A percentile compares a stretch with the other conserved stretches of the same genome.
phyloP scores from a whole-genome alignment of 164 flowering plant species.

The Piper longum region DNA sequence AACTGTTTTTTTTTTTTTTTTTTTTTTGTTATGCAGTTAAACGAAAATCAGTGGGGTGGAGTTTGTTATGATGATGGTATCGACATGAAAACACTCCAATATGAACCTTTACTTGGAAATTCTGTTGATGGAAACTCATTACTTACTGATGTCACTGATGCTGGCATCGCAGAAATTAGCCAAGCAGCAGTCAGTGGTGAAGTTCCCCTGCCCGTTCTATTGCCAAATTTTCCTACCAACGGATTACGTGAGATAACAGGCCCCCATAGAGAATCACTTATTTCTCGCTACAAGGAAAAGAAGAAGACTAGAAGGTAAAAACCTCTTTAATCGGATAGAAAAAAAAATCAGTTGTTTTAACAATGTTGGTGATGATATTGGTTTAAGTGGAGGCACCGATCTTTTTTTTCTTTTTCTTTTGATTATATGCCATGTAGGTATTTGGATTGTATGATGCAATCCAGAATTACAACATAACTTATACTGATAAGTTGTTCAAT shows the following conservation, averaged over 20 bases:
- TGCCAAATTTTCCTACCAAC: slow-evolving; percentile 4
- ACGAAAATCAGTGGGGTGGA: slow-evolving; percentile 15
- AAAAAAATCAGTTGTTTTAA: background rate
- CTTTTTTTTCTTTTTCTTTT: background rate
- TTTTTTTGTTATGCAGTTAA: slow-evolving; percentile 21
- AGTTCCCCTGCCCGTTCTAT: slow-evolving; percentile 8
- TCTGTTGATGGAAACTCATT: slow-evolving; percentile 13
- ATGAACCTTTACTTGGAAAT: slow-evolving; percentile 7
- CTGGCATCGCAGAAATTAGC: slow-evolving; percentile 9
- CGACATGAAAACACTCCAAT: slow-evolving; percentile 16
- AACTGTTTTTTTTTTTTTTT: background rate
- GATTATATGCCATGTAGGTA: too few species aligned
- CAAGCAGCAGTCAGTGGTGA: slow-evolving; percentile 7
- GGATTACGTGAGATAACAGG: slow-evolving; percentile 20
- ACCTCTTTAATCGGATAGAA: background rate
- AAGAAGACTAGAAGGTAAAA: slow-evolving; percentile 62
- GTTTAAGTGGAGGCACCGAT: background rate
- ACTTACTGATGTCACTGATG: slow-evolving; percentile 22
- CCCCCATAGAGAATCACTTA: slow-evolving; percentile 55
- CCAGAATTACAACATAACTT: too few species aligned
- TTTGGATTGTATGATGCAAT: too few species aligned
- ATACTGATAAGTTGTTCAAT: slow-evolving; percentile 1
- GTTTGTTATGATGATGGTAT: slow-evolving; percentile 15
- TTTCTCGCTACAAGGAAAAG: slow-evolving; percentile 79
- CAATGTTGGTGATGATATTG: background rate